phyloP scores from a whole-genome alignment of 1,284 basidiomycete genomes.

The Moniliella sp. region DNA sequence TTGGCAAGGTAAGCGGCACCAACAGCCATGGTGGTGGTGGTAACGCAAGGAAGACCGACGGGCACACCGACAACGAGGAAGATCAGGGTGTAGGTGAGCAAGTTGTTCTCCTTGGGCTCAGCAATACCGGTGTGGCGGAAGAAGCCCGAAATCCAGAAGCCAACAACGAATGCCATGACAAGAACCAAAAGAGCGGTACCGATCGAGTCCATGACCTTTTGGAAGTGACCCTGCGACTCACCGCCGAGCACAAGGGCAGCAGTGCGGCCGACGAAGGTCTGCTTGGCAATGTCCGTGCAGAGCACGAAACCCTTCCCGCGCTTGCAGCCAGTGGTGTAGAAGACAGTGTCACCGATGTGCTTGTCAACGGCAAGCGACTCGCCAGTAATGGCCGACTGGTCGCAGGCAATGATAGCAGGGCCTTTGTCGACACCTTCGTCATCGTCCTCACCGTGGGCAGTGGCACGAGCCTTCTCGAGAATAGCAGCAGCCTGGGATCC shows the following conservation, averaged over 20 bases:
- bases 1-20: slow-evolving; percentile 43
- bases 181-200: slow-evolving; percentile 40
- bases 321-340: slow-evolving; percentile 38
- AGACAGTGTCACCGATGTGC: slow-evolving; percentile 40
- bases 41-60: slow-evolving; percentile 41
- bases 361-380: slow-evolving; percentile 43
- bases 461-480: slow-evolving; percentile 26
- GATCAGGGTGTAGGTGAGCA: slow-evolving; percentile 40
- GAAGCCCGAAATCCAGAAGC: slow-evolving; percentile 38
- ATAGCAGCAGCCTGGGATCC: slow-evolving; percentile 26
- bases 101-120: slow-evolving; percentile 37
- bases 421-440: slow-evolving; percentile 37
- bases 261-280: slow-evolving; percentile 39
- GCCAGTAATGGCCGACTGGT: slow-evolving; percentile 42
- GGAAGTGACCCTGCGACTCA: slow-evolving; percentile 38
- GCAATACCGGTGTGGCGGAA: slow-evolving; percentile 39
- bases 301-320: slow-evolving; percentile 41
- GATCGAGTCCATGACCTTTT: slow-evolving; percentile 38
- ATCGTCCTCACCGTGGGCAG: slow-evolving; percentile 27
- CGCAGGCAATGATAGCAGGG: slow-evolving; percentile 39
- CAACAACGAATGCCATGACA: slow-evolving; percentile 40
- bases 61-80: slow-evolving; percentile 42
- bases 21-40: slow-evolving; percentile 42
- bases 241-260: slow-evolving; percentile 37
- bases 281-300: slow-evolving; percentile 38